Evolutionary conservation across 257 asterid species (phyloP).

Genomic region (Lycium barbarum): DNA sequence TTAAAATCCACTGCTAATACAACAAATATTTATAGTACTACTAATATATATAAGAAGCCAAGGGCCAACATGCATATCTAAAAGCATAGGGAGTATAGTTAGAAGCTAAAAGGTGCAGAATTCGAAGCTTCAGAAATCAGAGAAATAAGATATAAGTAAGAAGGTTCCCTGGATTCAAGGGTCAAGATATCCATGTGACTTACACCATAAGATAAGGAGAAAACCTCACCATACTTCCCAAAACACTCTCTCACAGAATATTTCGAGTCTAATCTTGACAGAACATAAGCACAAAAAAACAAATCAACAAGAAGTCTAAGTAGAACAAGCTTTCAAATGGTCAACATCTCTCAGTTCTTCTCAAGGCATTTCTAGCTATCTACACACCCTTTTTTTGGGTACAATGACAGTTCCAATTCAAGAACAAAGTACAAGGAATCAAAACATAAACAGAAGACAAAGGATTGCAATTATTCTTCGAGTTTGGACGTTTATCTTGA

Average conservation of each 20-base stretch:
- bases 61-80: neutral
- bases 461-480: constrained; percentile 36
- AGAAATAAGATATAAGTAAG: constrained; percentile 35
- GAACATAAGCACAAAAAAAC: neutral
- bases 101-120: constrained; percentile 39
- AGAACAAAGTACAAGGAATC: constrained; percentile 28
- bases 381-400: too few species aligned
- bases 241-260: neutral
- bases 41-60: neutral
- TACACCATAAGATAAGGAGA: constrained; percentile 59
- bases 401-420: neutral
- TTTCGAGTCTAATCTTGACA: constrained; percentile 1
- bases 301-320: neutral
- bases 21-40: too few species aligned
- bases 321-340: neutral
- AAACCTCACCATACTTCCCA: too few species aligned
- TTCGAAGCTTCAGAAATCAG: constrained; percentile 44
- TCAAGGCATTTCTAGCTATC: neutral
- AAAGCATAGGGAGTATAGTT: constrained; percentile 31
- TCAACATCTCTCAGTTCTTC: neutral
- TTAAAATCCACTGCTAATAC: too few species aligned
- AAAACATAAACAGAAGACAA: neutral
- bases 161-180: constrained; percentile 62
- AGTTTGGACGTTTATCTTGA: constrained; percentile 42
- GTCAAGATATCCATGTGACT: constrained; percentile 58